These are phyloP conservation scores for Pascua sp. DNA, from an alignment of 1,284 basidiomycete genomes.

Conservation along the genomic window DNA sequence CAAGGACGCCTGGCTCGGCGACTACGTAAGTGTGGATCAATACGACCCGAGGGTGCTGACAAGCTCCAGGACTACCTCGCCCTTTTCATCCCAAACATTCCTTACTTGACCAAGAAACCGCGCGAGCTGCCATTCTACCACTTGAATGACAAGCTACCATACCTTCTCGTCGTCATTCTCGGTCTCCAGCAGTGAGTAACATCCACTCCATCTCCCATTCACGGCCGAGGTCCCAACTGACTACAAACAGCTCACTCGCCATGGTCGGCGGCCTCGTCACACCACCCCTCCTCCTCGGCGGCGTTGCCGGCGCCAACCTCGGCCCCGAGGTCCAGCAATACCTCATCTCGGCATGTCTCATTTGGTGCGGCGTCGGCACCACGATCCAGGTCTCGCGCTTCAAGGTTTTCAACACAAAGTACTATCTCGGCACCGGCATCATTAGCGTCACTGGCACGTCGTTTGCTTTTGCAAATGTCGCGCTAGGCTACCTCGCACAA, in stretches of 20 bases:
- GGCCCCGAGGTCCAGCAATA: conserved; percentile 27
- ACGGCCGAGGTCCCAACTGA: background rate
- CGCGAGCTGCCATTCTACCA: conserved; percentile 35
- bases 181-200: conserved; percentile 31
- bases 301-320: conserved; percentile 27
- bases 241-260: conserved; percentile 22
- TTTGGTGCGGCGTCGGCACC: conserved; percentile 32
- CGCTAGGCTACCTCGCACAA: conserved; percentile 26
- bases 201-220: too few species aligned
- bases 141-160: conserved; percentile 28
- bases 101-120: conserved; percentile 17
- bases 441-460: conserved; percentile 32
- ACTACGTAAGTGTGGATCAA: conserved; percentile 22
- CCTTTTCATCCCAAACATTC: conserved; percentile 35
- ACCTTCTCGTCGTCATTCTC: conserved; percentile 31
- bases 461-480: conserved; percentile 35
- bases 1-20: conserved; percentile 32
- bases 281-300: conserved; percentile 31
- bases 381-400: conserved; percentile 28
- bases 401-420: conserved; percentile 23
- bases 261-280: conserved; percentile 36
- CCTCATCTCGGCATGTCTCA: conserved; percentile 34
- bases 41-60: background rate
- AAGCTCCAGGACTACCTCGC: conserved; percentile 20
- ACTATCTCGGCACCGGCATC: conserved; percentile 34